phyloP scores from a whole-genome alignment of 371 early-diverging fungal genomes.

The Mortierella sp. region DNA sequence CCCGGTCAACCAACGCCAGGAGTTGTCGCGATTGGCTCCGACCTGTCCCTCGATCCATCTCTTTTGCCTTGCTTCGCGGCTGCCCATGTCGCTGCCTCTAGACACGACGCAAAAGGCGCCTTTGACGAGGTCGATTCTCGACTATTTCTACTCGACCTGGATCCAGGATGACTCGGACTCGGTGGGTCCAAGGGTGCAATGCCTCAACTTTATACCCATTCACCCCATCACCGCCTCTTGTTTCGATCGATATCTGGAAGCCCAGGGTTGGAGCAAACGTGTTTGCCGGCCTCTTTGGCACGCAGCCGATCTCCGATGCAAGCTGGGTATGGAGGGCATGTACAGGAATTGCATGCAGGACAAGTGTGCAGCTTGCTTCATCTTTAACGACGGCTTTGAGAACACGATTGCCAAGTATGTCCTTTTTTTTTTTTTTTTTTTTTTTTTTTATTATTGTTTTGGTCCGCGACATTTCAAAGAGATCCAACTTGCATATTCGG shows the following conservation, averaged over 20 bases:
- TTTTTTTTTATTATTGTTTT: slow-evolving; percentile 1
- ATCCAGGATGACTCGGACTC: slow-evolving; percentile 21
- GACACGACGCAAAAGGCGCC: slow-evolving; percentile 47
- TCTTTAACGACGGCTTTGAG: slow-evolving; percentile 49
- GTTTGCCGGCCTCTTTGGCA: slow-evolving; percentile 46
- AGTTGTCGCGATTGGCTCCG: slow-evolving; percentile 36
- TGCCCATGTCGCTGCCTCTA: slow-evolving; percentile 49
- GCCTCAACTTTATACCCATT: slow-evolving; percentile 52
- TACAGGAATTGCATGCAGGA: slow-evolving; percentile 53
- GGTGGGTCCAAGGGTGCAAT: slow-evolving; percentile 38
- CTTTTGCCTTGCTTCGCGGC: slow-evolving; percentile 47
- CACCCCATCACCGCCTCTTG: slow-evolving; percentile 46
- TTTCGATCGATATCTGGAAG: slow-evolving; percentile 47
- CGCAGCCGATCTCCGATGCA: slow-evolving; percentile 49
- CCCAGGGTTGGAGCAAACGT: slow-evolving; percentile 47
- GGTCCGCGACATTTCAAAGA: not conserved
- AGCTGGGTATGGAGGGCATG: slow-evolving; percentile 50
- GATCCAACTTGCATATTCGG: too few species aligned
- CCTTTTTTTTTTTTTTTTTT: not conserved
- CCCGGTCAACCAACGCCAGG: slow-evolving; percentile 38
- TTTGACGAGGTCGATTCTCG: slow-evolving; percentile 40
- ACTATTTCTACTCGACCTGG: slow-evolving; percentile 51
- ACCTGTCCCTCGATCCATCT: slow-evolving; percentile 51
- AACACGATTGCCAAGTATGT: slow-evolving; percentile 43
- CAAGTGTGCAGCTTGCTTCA: slow-evolving; percentile 49